A percentile compares a stretch with the other conserved stretches of the same genome.
Conservation (phyloP, 768 basidiomycete species). For the Boletellus emodensis region DNA sequence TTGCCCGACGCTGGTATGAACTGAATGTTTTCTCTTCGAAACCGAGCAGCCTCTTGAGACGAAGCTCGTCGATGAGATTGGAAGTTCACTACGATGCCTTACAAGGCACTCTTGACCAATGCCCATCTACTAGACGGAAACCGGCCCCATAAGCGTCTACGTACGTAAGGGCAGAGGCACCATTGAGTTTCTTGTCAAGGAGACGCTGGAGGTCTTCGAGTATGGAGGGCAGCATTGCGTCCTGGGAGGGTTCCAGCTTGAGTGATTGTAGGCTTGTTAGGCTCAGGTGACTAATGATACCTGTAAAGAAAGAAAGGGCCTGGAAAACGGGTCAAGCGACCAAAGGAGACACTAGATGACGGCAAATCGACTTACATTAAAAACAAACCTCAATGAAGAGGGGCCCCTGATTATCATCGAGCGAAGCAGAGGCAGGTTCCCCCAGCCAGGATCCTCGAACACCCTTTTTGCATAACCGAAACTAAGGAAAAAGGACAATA, state of each 20-base stretch:
- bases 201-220: not conserved
- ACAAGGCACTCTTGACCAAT: conserved; percentile 4
- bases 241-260: not conserved
- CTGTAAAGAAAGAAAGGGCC: not conserved
- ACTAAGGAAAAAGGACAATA: not conserved
- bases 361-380: not conserved
- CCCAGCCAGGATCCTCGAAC: conserved; percentile 1
- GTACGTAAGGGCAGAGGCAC: not conserved
- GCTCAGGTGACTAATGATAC: not conserved
- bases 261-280: not conserved
- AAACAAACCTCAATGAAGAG: not conserved
- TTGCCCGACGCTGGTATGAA: no score
- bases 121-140: not conserved
- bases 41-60: no score
- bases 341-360: not conserved
- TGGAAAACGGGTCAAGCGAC: not conserved
- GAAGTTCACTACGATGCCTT: no score
- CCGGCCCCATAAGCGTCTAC: not conserved
- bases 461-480: not conserved
- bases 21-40: no score
- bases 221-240: not conserved
- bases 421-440: conserved; percentile 1
- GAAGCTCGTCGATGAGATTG: not conserved
- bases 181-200: not conserved
- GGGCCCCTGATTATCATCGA: conserved; percentile 2